These are phyloP conservation scores for Pascua sp. DNA, from an alignment of 1,284 basidiomycete species.

Conservation along the genomic window DNA sequence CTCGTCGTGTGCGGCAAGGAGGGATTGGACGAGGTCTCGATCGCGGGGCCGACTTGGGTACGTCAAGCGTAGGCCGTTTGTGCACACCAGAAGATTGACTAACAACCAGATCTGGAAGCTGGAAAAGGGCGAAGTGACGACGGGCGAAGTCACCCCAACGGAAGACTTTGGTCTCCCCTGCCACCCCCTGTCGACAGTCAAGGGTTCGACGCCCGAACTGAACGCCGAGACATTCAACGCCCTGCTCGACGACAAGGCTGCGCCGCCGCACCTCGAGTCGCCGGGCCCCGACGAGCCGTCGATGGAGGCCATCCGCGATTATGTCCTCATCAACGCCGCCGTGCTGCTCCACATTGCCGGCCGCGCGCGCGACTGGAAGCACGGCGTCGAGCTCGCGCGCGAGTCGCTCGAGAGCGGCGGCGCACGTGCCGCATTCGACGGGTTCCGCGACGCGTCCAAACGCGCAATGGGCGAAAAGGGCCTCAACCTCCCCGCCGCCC, in stretches of 20 bases:
- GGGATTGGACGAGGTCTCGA: slow-evolving; percentile 89
- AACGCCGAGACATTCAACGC: slow-evolving; percentile 56
- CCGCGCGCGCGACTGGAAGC: slow-evolving; percentile 62
- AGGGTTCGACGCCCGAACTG: slow-evolving; percentile 65
- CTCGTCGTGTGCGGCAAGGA: slow-evolving; percentile 93
- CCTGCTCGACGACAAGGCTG: slow-evolving; percentile 51
- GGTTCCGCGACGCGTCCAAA: slow-evolving; percentile 53
- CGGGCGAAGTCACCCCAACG: slow-evolving; percentile 49
- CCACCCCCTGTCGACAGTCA: slow-evolving; percentile 68
- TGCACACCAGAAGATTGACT: not conserved
- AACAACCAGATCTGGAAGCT: slow-evolving; percentile 52
- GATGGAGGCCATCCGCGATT: slow-evolving; percentile 66
- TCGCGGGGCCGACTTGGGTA: slow-evolving; percentile 81
- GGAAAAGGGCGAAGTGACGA: slow-evolving; percentile 47
- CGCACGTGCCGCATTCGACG: slow-evolving; percentile 68
- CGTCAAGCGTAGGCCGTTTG: slow-evolving; percentile 25
- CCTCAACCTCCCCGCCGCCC: slow-evolving; percentile 26
- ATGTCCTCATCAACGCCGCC: slow-evolving; percentile 79
- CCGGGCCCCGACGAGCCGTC: slow-evolving; percentile 52
- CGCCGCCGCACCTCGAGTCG: slow-evolving; percentile 42
- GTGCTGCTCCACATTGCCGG: slow-evolving; percentile 78
- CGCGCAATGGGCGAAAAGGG: slow-evolving; percentile 45
- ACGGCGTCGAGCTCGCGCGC: slow-evolving; percentile 70
- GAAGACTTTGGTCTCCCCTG: slow-evolving; percentile 65
- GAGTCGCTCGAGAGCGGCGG: slow-evolving; percentile 68